Conservation (phyloP, 1,284 basidiomycete genomes). For the Rhodotorula mucilaginosa region DNA sequence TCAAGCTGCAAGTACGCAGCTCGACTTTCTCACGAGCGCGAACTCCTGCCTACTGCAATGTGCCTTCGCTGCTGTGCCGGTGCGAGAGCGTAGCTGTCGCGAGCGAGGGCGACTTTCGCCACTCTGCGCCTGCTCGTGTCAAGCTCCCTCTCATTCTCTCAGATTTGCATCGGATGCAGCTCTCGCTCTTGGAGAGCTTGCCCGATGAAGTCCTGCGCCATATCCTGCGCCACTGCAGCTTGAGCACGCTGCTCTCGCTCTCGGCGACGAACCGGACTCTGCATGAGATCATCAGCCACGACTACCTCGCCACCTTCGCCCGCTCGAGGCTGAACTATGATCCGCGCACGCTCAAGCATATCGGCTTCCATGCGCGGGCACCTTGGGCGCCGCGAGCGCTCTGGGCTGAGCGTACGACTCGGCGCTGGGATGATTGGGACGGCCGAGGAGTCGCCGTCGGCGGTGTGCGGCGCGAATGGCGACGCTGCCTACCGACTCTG, state of each 20-base stretch:
- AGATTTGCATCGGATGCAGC: neutral
- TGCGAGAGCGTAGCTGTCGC: too few species aligned
- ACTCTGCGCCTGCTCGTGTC: neutral
- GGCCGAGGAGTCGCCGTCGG: constrained; percentile 8
- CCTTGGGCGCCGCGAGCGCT: neutral
- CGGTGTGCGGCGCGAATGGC: neutral
- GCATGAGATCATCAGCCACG: neutral
- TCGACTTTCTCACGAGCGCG: too few species aligned
- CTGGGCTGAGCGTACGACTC: constrained; percentile 5
- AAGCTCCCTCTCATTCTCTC: neutral
- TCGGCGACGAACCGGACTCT: constrained; percentile 3
- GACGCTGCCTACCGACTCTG: constrained; percentile 8
- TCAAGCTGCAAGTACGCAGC: too few species aligned
- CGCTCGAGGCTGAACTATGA: neutral
- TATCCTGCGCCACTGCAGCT: neutral
- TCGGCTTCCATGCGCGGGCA: neutral
- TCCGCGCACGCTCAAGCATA: constrained; percentile 9
- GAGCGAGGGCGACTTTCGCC: neutral
- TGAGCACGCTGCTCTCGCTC: constrained; percentile 9
- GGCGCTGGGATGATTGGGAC: neutral
- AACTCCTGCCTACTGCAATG: too few species aligned
- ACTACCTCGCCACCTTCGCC: neutral
- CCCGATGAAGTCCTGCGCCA: neutral
- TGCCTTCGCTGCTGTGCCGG: too few species aligned
- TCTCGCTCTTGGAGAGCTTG: neutral